These are phyloP conservation scores for Fomes fomentarius DNA, from an alignment of 1,284 basidiomycete species.

Conservation along the genomic window DNA sequence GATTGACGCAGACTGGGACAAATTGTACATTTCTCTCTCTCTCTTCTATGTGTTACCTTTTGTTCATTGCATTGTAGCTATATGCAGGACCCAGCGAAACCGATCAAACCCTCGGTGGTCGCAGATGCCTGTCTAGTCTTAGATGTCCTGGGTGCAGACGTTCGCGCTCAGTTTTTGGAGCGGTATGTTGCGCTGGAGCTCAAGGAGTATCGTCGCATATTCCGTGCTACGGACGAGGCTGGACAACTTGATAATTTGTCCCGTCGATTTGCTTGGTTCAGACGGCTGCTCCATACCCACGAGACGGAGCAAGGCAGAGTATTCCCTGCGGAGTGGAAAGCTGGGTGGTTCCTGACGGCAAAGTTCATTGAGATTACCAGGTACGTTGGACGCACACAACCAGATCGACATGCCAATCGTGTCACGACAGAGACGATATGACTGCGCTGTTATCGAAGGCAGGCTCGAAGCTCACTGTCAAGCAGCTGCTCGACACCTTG, in stretches of 20 bases:
- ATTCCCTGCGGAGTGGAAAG: slow-evolving; percentile 85
- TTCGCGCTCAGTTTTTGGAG: slow-evolving; percentile 81
- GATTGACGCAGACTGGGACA: slow-evolving; percentile 88
- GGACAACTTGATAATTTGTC: slow-evolving; percentile 97
- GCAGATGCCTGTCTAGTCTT: slow-evolving; percentile 83
- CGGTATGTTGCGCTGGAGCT: slow-evolving; percentile 91
- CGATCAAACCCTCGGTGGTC: slow-evolving; percentile 65
- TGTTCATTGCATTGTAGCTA: slow-evolving; percentile 53
- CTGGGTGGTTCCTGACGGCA: slow-evolving; percentile 78
- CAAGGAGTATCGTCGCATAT: slow-evolving; percentile 96
- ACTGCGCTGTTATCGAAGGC: slow-evolving; percentile 68
- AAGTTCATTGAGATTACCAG: slow-evolving; percentile 89
- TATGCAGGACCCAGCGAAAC: slow-evolving; percentile 74
- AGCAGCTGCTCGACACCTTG: slow-evolving; percentile 80
- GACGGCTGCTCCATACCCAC: slow-evolving; percentile 86
- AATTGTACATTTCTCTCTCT: too few species aligned
- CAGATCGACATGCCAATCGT: not conserved
- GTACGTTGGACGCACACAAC: slow-evolving; percentile 39
- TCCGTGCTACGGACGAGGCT: slow-evolving; percentile 89
- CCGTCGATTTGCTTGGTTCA: slow-evolving; percentile 95
- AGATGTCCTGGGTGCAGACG: slow-evolving; percentile 86
- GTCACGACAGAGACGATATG: slow-evolving; percentile 64
- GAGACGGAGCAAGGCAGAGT: slow-evolving; percentile 85
- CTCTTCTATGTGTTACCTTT: too few species aligned
- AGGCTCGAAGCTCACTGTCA: slow-evolving; percentile 74